Evolutionary conservation across 23 red algal species (phyloP).

Genomic region (Cyanidioschyzon merolae): DNA sequence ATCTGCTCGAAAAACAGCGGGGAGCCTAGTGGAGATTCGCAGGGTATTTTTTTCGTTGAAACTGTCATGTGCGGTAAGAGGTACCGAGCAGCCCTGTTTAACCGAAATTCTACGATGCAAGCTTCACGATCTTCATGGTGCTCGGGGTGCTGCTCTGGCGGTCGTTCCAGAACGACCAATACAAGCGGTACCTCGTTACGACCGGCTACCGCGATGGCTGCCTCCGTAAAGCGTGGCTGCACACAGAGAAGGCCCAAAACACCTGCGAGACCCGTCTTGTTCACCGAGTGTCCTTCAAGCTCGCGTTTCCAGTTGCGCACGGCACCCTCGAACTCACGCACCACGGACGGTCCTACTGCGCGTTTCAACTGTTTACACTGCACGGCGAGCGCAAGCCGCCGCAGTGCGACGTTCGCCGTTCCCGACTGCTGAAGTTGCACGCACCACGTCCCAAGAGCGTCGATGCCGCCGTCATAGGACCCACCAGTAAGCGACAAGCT

Average conservation of each 20-base stretch:
- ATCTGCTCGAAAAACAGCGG: too few relatives aligned
- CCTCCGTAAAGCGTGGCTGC: neutral
- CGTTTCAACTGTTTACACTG: slow-evolving; percentile 1
- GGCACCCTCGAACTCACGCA: slow-evolving; percentile 1
- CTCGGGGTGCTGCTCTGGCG: neutral
- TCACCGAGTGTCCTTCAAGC: neutral
- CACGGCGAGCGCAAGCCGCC: neutral
- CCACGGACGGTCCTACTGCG: neutral
- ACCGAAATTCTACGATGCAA: neutral
- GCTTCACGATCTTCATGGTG: neutral
- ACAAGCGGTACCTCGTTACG: neutral
- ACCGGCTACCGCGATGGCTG: neutral
- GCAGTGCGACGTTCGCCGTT: neutral
- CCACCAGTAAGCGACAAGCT: neutral
- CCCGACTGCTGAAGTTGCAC: too few relatives aligned
- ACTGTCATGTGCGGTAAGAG: neutral
- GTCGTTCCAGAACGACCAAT: neutral
- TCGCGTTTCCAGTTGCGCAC: slow-evolving; percentile 8
- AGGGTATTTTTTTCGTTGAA: neutral
- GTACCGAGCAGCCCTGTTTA: neutral
- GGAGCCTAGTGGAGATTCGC: too few relatives aligned
- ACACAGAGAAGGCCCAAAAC: neutral
- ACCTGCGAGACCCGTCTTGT: neutral
- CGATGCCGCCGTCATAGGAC: neutral
- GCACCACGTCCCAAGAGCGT: neutral